Conservation (phyloP, 306 rosid genomes). For the Prosopis cineraria region DNA sequence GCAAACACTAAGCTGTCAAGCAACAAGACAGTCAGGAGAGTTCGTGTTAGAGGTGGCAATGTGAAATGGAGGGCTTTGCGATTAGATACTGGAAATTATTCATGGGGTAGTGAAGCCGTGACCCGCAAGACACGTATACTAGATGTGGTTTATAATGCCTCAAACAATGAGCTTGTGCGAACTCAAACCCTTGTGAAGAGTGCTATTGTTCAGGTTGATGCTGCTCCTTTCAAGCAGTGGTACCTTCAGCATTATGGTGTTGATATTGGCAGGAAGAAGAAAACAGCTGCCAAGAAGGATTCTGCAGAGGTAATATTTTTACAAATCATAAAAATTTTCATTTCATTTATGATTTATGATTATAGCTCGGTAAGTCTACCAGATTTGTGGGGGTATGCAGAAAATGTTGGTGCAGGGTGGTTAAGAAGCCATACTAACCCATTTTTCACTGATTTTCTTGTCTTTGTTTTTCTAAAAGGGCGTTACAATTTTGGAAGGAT, state of each 20-base stretch:
- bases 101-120: conserved; percentile 64
- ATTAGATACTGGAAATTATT: conserved; percentile 59
- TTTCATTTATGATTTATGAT: background rate
- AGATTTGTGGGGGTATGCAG: background rate
- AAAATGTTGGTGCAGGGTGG: background rate
- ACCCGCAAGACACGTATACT: conserved; percentile 58
- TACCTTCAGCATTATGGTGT: conserved; percentile 67
- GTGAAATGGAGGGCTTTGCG: conserved; percentile 66
- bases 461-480: background rate
- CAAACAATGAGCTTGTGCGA: conserved; percentile 63
- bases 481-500: background rate
- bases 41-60: conserved; percentile 63
- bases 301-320: conserved; percentile 37
- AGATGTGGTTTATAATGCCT: conserved; percentile 61
- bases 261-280: conserved; percentile 60
- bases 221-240: conserved; percentile 67
- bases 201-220: conserved; percentile 68
- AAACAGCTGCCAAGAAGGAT: conserved; percentile 50
- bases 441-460: background rate
- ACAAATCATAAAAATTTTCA: background rate
- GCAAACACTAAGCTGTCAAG: conserved; percentile 59
- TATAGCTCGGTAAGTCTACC: background rate
- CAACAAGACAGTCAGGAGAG: conserved; percentile 57
- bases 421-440: background rate
- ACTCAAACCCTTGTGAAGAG: conserved; percentile 60